A percentile compares a stretch with the other conserved stretches of the same genome.
phyloP scores from a whole-genome alignment of 306 rosid species.

The Vigna reflexopilosa region DNA sequence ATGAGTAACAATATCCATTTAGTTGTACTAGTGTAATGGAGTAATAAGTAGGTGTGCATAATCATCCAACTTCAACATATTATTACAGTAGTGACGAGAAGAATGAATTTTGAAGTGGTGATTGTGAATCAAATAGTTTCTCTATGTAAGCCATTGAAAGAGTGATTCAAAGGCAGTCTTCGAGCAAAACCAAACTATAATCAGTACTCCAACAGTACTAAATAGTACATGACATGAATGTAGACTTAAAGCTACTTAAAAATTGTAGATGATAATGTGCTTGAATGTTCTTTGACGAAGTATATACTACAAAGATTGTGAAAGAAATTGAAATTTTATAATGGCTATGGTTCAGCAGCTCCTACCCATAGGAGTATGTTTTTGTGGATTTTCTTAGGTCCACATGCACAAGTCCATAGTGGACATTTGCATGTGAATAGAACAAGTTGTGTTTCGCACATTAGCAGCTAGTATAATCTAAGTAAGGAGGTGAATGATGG shows the following conservation, averaged over 20 bases:
- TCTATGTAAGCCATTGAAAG: background rate
- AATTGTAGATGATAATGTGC: slow-evolving; percentile 30
- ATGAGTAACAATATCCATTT: background rate
- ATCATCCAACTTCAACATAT: slow-evolving; percentile 10
- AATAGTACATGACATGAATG: slow-evolving; percentile 30
- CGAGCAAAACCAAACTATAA: slow-evolving; percentile 9
- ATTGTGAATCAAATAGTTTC: slow-evolving; percentile 1
- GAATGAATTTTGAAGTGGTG: background rate
- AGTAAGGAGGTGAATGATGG: slow-evolving; percentile 50
- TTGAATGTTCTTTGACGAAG: slow-evolving; percentile 1
- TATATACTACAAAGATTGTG: background rate
- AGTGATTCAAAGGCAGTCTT: no score
- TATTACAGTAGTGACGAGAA: background rate
- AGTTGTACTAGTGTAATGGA: background rate
- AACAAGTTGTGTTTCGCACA: slow-evolving; percentile 41
- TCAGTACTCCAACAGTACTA: slow-evolving; percentile 37
- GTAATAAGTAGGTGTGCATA: background rate
- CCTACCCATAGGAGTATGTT: slow-evolving; percentile 1
- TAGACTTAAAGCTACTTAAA: slow-evolving; percentile 13
- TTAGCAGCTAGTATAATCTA: slow-evolving; percentile 36
- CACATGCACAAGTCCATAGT: slow-evolving; percentile 38
- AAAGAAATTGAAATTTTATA: slow-evolving; percentile 5
- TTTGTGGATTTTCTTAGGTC: slow-evolving; percentile 48
- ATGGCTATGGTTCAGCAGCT: background rate
- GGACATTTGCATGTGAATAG: slow-evolving; percentile 67